Evolutionary conservation across 495 filamentous ascomycete genomes (phyloP).

Genomic region (Trichoderma virens): DNA sequence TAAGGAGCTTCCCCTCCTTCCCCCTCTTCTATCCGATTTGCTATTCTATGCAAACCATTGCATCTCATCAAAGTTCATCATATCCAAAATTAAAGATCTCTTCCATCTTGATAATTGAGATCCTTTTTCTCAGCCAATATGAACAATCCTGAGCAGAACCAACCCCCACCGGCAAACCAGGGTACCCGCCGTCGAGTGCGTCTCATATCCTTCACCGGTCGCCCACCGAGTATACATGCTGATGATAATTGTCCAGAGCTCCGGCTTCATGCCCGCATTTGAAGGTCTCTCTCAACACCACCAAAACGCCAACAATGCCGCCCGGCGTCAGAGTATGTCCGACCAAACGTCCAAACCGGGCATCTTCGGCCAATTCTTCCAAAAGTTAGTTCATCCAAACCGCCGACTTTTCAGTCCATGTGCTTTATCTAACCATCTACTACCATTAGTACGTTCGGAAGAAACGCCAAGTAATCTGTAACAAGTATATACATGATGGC

Average conservation of each 20-base stretch:
- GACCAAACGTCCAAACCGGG: conserved; percentile 8
- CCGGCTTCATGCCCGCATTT: conserved; percentile 11
- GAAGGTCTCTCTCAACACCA: neutral
- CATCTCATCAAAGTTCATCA: neutral
- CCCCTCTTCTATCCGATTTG: neutral
- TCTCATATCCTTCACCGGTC: neutral
- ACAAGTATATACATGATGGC: neutral
- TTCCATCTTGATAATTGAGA: neutral
- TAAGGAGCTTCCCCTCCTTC: conserved; percentile 6
- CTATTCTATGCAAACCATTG: neutral
- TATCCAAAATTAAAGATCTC: neutral
- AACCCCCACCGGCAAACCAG: neutral
- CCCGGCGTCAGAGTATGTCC: conserved; percentile 8
- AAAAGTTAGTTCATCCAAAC: conserved; percentile 3
- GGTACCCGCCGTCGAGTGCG: neutral
- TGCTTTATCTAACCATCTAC: neutral
- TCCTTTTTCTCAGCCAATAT: neutral
- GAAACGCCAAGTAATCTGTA: neutral
- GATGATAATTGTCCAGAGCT: neutral
- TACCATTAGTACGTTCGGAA: neutral
- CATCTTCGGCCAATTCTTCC: conserved; percentile 9
- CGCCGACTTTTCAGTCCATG: neutral
- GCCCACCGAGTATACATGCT: neutral
- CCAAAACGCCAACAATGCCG: neutral
- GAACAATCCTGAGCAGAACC: conserved; percentile 1